Percentiles rank a stretch among this genome's conserved stretches.
Evolutionary conservation across 1,139 yeast species (phyloP).

Genomic region (Diutina catenulata): DNA sequence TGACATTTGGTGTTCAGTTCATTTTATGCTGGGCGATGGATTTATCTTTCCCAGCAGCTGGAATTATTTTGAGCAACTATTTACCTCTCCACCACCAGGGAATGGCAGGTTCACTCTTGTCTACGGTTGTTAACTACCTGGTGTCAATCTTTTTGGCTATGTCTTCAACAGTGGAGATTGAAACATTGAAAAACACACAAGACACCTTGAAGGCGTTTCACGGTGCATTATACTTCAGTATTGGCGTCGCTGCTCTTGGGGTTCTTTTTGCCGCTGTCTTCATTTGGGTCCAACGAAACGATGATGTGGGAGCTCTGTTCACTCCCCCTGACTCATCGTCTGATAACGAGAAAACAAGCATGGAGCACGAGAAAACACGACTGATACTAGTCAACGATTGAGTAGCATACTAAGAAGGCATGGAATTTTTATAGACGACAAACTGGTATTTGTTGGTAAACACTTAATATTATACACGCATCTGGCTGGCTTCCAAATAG

Average conservation of each 20-base stretch:
- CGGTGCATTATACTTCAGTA: constrained; percentile 32
- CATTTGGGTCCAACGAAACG: constrained; percentile 14
- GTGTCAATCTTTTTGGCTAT: constrained; percentile 53
- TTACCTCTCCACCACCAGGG: constrained; percentile 50
- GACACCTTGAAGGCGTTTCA: constrained; percentile 25
- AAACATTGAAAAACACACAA: constrained; percentile 12
- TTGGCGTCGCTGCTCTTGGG: constrained; percentile 26
- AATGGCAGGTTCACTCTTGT: constrained; percentile 51
- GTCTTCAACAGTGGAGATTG: constrained; percentile 46
- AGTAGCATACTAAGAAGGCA: too few species aligned
- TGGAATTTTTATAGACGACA: too few species aligned
- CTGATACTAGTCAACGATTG: too few species aligned
- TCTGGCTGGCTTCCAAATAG: too few species aligned
- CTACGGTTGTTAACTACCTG: constrained; percentile 51
- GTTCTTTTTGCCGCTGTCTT: constrained; percentile 20
- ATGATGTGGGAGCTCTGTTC: neutral
- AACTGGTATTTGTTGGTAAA: too few species aligned
- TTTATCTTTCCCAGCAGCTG: constrained; percentile 53
- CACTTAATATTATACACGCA: too few species aligned
- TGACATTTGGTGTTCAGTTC: constrained; percentile 36
- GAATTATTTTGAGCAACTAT: constrained; percentile 36
- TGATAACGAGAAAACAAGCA: neutral
- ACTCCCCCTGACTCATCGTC: neutral
- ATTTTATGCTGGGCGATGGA: constrained; percentile 52
- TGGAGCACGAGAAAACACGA: neutral